Evolutionary conservation across 1,284 basidiomycete species (phyloP).

Genomic region (Trichosporon sp.): DNA sequence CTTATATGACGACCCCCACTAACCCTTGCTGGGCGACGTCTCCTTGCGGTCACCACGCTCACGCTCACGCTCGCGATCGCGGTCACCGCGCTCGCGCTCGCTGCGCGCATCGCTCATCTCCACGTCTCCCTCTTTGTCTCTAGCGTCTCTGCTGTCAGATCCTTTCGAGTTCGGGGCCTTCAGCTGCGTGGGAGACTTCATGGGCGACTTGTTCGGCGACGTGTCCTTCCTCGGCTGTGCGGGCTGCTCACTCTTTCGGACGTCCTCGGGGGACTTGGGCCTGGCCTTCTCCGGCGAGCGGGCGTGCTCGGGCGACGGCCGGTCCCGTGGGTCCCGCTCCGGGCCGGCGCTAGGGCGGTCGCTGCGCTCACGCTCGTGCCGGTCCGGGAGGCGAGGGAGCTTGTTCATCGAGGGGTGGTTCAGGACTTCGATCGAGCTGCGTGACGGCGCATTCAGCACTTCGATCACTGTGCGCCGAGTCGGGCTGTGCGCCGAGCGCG

Average conservation of each 20-base stretch:
- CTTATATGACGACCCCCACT: background rate
- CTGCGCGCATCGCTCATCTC: conserved; percentile 18
- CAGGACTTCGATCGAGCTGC: conserved; percentile 45
- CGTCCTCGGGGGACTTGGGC: conserved; percentile 11
- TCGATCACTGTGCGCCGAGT: conserved; percentile 48
- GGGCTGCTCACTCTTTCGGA: conserved; percentile 22
- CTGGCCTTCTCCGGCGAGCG: conserved; percentile 23
- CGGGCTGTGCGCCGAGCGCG: conserved; percentile 21
- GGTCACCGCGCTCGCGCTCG: conserved; percentile 4
- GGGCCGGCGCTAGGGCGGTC: background rate
- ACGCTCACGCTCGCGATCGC: conserved; percentile 15
- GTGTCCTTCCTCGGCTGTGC: conserved; percentile 19
- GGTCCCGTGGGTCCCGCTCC: background rate
- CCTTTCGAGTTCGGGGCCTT: conserved; percentile 17
- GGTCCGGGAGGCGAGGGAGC: conserved; percentile 6
- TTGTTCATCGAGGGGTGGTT: conserved; percentile 42
- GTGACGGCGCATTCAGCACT: conserved; percentile 46
- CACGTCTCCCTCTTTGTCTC: conserved; percentile 18
- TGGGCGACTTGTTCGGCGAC: conserved; percentile 16
- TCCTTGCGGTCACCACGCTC: background rate
- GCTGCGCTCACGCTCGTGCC: conserved; percentile 21
- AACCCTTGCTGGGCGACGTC: background rate
- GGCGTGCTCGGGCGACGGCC: conserved; percentile 16
- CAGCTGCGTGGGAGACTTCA: conserved; percentile 8
- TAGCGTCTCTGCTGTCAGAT: conserved; percentile 7